phyloP scores from a whole-genome alignment of 2,329 filamentous ascomycete species.

The Teratosphaeriaceae sp. region DNA sequence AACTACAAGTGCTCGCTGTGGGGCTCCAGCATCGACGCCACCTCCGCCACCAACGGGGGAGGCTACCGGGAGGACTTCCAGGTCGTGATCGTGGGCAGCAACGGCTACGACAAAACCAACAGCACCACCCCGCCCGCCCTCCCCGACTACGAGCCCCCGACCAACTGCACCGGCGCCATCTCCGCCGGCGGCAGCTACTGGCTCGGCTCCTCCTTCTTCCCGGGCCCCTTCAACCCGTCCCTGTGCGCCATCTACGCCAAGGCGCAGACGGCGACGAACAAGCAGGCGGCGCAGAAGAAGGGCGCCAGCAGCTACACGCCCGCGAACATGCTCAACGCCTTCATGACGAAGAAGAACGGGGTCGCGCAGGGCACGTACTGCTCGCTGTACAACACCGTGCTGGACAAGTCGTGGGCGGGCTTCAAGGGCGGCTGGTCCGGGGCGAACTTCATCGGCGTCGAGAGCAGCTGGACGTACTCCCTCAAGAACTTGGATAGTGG shows the following conservation, averaged over 20 bases:
- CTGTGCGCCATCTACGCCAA: slow-evolving; percentile 21
- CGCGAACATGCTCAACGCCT: slow-evolving; percentile 27
- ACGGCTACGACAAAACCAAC: slow-evolving; percentile 23
- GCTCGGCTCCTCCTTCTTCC: slow-evolving; percentile 26
- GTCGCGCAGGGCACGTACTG: slow-evolving; percentile 25
- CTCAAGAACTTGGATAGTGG: slow-evolving; percentile 10
- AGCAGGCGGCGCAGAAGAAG: slow-evolving; percentile 13
- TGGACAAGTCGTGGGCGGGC: slow-evolving; percentile 14
- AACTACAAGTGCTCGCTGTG: slow-evolving; percentile 36
- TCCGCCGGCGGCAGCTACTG: slow-evolving; percentile 12
- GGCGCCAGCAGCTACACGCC: slow-evolving; percentile 16
- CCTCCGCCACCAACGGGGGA: slow-evolving; percentile 21
- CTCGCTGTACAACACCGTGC: slow-evolving; percentile 17
- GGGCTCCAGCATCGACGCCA: slow-evolving; percentile 28
- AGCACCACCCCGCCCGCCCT: slow-evolving; percentile 8
- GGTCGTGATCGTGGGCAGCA: slow-evolving; percentile 17
- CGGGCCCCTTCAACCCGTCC: slow-evolving; percentile 26
- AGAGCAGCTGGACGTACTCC: slow-evolving; percentile 18
- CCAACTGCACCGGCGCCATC: slow-evolving; percentile 10
- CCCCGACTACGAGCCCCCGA: slow-evolving; percentile 12
- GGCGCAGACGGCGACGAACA: slow-evolving; percentile 17
- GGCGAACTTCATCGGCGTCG: slow-evolving; percentile 16
- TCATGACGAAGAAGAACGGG: slow-evolving; percentile 22
- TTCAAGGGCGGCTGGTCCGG: slow-evolving; percentile 13
- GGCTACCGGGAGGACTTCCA: slow-evolving; percentile 19